Conservation (phyloP, 441 rosid genomes). For the Pelargonium australe region DNA sequence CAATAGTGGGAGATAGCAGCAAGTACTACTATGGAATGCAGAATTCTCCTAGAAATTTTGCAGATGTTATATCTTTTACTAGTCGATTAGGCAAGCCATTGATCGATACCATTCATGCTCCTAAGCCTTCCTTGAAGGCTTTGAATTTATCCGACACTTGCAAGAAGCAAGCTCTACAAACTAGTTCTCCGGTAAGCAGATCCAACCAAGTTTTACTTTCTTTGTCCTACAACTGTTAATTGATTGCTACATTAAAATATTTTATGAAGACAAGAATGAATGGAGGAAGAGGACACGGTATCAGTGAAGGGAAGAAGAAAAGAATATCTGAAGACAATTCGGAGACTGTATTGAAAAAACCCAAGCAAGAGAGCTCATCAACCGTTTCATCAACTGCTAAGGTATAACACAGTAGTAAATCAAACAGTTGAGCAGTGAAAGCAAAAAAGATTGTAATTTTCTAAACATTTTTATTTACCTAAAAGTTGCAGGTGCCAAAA, state of each 20-base stretch:
- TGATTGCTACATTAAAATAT: background rate
- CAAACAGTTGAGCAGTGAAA: background rate
- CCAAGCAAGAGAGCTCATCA: conserved; percentile 46
- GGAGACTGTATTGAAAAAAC: conserved; percentile 42
- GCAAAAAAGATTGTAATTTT: background rate
- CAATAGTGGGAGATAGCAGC: conserved; percentile 32
- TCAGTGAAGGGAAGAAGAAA: conserved; percentile 55
- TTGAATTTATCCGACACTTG: conserved; percentile 34
- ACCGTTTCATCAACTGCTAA: conserved; percentile 44
- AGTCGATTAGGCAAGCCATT: conserved; percentile 40
- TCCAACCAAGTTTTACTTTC: background rate
- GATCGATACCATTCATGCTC: conserved; percentile 31
- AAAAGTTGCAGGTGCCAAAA: conserved; percentile 59
- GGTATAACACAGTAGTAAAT: conserved; percentile 28
- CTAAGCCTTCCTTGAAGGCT: conserved; percentile 42
- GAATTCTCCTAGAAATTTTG: conserved; percentile 28
- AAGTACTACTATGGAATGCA: conserved; percentile 25
- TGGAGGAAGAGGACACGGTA: conserved; percentile 35
- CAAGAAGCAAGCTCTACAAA: conserved; percentile 45
- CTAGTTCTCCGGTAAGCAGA: conserved; percentile 35
- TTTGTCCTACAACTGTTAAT: background rate
- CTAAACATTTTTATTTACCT: background rate
- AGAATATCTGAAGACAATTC: conserved; percentile 43
- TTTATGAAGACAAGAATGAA: conserved; percentile 31
- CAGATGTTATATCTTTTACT: conserved; percentile 22